These are phyloP conservation scores for Colletotrichum siamense DNA, from an alignment of 2,329 filamentous ascomycete genomes.

Conservation along the genomic window DNA sequence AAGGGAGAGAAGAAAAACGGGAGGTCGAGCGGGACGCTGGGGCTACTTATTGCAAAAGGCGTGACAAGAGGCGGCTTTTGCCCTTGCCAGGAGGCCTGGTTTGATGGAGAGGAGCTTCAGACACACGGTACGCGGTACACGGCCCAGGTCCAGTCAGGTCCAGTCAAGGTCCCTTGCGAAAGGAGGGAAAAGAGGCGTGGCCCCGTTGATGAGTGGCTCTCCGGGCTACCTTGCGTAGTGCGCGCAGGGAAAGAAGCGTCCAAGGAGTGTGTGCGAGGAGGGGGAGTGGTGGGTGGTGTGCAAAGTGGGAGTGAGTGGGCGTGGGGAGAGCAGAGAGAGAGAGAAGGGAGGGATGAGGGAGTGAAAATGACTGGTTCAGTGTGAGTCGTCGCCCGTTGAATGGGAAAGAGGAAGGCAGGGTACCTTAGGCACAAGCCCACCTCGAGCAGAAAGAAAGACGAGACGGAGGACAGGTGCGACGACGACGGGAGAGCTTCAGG, in stretches of 20 bases:
- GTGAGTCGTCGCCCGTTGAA: not conserved
- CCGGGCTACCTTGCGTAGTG: not conserved
- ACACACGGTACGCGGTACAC: not conserved
- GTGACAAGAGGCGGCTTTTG: constrained; percentile 18
- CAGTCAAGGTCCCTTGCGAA: not conserved
- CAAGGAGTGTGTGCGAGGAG: not conserved
- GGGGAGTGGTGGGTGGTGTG: not conserved
- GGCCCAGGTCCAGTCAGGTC: constrained; percentile 5
- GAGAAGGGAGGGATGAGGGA: not conserved
- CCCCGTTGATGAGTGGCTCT: constrained; percentile 10
- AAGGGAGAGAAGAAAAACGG: constrained; percentile 28
- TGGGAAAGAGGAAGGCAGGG: not conserved
- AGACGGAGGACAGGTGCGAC: not conserved
- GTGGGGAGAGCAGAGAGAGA: not conserved
- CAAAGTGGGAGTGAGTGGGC: not conserved
- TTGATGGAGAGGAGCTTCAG: constrained; percentile 10
- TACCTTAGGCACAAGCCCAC: not conserved
- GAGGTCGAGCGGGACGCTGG: constrained; percentile 32
- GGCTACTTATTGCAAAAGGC: constrained; percentile 45
- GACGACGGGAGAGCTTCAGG: not conserved
- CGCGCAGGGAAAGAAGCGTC: not conserved
- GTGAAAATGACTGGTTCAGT: constrained; percentile 1
- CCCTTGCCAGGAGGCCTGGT: constrained; percentile 18
- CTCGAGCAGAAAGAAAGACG: not conserved
- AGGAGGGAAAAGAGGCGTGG: constrained; percentile 16